A percentile compares a stretch with the other conserved stretches of the same genome.
phyloP scores from a whole-genome alignment of 2,329 filamentous ascomycete genomes.

The Pestalotiopsis sp. region DNA sequence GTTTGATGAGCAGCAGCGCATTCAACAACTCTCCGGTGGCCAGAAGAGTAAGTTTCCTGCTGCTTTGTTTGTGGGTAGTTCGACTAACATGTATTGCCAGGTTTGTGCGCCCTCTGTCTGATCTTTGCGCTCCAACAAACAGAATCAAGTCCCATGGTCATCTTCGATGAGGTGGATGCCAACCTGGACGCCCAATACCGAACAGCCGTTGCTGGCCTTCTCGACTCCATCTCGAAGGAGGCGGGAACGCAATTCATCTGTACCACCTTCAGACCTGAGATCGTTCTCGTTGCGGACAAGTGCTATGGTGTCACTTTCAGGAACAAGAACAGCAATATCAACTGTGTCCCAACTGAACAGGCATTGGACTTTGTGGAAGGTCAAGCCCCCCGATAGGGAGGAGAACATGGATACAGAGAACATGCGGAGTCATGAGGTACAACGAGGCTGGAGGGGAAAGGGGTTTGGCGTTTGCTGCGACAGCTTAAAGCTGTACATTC shows the following conservation, averaged over 20 bases:
- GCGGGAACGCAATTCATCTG: constrained; percentile 86
- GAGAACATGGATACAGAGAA: not conserved
- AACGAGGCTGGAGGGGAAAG: not conserved
- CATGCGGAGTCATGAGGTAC: not conserved
- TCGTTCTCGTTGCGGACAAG: constrained; percentile 92
- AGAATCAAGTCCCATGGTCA: constrained; percentile 96
- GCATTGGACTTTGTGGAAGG: constrained; percentile 94
- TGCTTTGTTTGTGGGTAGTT: not conserved
- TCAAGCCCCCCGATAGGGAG: constrained; percentile 48
- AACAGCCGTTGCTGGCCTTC: constrained; percentile 87
- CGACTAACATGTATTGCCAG: constrained; percentile 41
- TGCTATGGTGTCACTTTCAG: constrained; percentile 95
- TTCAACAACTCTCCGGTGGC: constrained; percentile 94
- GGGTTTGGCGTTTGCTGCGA: constrained; percentile 5
- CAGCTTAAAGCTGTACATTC: not conserved
- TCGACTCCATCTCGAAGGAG: constrained; percentile 73
- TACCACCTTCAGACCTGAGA: constrained; percentile 97
- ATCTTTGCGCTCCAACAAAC: constrained; percentile 99
- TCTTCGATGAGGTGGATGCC: constrained; percentile 98
- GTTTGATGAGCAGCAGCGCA: constrained; percentile 91
- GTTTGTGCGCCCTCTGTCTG: constrained; percentile 92
- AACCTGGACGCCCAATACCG: constrained; percentile 98
- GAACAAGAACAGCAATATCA: constrained; percentile 92
- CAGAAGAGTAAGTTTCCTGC: constrained; percentile 79
- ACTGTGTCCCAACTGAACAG: constrained; percentile 83